These are phyloP conservation scores for Saccharomycopsis fibuligera DNA, from an alignment of 805 yeast genomes.

Conservation along the genomic window DNA sequence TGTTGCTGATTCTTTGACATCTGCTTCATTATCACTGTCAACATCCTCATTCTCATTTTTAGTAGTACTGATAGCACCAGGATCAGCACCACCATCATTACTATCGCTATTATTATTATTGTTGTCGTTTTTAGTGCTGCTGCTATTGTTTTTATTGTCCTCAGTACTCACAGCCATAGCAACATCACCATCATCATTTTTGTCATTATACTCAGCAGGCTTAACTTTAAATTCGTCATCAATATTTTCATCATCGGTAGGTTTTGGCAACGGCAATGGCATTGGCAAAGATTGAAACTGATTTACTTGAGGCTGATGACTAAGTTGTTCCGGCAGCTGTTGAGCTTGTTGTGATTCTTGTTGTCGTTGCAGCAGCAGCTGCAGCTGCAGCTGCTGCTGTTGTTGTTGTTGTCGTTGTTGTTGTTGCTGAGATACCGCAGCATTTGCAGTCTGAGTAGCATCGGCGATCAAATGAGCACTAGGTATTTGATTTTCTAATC, in stretches of 20 bases:
- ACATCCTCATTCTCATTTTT: background rate
- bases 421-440: constrained; percentile 14
- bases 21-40: background rate
- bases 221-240: constrained; percentile 16
- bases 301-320: no score
- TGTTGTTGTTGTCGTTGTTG: background rate
- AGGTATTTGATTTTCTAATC: background rate
- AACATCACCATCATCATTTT: constrained; percentile 16
- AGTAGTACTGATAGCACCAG: background rate
- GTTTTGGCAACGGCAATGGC: background rate
- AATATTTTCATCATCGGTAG: constrained; percentile 15
- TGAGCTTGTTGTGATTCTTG: no score
- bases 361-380: background rate
- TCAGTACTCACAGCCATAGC: background rate
- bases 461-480: constrained; percentile 7
- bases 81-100: background rate
- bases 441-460: constrained; percentile 16
- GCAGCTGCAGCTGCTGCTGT: background rate
- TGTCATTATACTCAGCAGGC: background rate
- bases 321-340: no score
- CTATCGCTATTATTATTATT: background rate
- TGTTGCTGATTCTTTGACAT: no score
- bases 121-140: constrained; percentile 2
- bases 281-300: no score
- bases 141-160: background rate